Base-by-base conservation (phyloP, 805 yeast species). In the Zygosaccharomyces kombuchaensis region DNA sequence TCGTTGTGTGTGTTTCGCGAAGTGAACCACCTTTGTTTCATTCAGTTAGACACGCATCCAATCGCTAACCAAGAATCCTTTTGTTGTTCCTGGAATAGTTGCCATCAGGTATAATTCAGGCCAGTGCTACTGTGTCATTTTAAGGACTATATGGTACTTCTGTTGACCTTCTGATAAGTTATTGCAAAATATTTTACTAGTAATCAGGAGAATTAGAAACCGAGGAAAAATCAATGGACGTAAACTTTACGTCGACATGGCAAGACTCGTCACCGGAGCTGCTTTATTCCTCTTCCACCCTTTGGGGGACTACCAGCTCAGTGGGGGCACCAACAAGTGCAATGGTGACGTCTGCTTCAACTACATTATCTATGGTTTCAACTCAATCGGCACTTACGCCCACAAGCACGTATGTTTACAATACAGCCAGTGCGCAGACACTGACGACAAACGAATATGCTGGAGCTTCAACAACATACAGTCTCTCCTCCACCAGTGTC, bases 151-250 rank as follows among this genome's bases (percentile, higher is more conserved):
- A 29, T 29, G 32, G 14, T 29, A 10, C 12, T 10, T 29, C 32
- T 13, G 9, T 13, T 29, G 32, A 7, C 32, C n/a, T n/a, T 29
- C 32, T 29, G 14, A 29, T 10, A 29, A 10, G 14, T 29, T n/a
- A 12, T n/a, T 29, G 14, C 32, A 29, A 29, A 29, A 29, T 13
- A 19, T 2, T 19, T 10, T 9, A 16, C 17, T 26, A 17, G 6
- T 27, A 27, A 3, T 7, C 21, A 38, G 31, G 34, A n/a, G 17
- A 27, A 26, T 13, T 14, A 17, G 31, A 27, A 22, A 16, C 22
- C 27, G 25, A 23, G 22, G 23, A 14, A 10, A 26, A 38, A 26
- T 38, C 34, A 38, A 38, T 38, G 41, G 34, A 38, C 13, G 34
- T 17, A 38, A 38, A 25, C 34, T 38, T 27, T 14, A 14, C 23